Conservation (phyloP, 129 eudicot genomes). For the Mikania micrantha region DNA sequence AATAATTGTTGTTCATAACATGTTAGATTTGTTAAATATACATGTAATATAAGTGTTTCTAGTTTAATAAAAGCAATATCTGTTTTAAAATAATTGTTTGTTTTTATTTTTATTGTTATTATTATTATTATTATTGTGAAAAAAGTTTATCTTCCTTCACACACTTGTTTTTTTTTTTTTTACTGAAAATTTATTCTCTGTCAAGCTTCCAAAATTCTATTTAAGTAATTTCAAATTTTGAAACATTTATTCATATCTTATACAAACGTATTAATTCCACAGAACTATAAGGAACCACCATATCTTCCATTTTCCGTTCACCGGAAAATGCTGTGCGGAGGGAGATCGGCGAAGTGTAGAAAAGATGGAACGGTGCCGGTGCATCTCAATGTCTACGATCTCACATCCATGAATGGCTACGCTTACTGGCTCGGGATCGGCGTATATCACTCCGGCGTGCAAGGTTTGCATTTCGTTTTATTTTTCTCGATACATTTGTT, state of each 20-base stretch:
- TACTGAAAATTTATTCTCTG: slow-evolving; percentile 18
- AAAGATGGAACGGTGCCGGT: slow-evolving; percentile 56
- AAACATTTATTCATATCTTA: slow-evolving; percentile 11
- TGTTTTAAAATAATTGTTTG: background rate
- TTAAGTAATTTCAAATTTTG: slow-evolving; percentile 11
- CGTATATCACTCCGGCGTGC: slow-evolving; percentile 81
- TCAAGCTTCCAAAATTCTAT: slow-evolving; percentile 5
- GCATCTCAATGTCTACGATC: slow-evolving; percentile 78
- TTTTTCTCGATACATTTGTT: background rate
- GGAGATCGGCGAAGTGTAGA: slow-evolving; percentile 3
- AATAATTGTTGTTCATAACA: no score
- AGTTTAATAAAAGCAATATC: no score
- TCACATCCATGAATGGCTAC: slow-evolving; percentile 69
- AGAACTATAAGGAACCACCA: background rate
- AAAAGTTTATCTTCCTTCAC: slow-evolving; percentile 21
- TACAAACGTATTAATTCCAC: slow-evolving; percentile 18
- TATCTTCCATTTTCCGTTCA: slow-evolving; percentile 7
- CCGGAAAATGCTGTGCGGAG: slow-evolving; percentile 26
- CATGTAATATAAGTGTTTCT: no score
- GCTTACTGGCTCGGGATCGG: slow-evolving; percentile 94
- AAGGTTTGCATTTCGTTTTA: slow-evolving; percentile 36
- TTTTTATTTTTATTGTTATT: no score
- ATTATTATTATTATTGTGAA: background rate
- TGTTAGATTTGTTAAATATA: no score
- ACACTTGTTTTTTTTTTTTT: slow-evolving; percentile 18